Conservation (phyloP, 2,329 filamentous ascomycete genomes). For the Pseudopithomyces chartarum region DNA sequence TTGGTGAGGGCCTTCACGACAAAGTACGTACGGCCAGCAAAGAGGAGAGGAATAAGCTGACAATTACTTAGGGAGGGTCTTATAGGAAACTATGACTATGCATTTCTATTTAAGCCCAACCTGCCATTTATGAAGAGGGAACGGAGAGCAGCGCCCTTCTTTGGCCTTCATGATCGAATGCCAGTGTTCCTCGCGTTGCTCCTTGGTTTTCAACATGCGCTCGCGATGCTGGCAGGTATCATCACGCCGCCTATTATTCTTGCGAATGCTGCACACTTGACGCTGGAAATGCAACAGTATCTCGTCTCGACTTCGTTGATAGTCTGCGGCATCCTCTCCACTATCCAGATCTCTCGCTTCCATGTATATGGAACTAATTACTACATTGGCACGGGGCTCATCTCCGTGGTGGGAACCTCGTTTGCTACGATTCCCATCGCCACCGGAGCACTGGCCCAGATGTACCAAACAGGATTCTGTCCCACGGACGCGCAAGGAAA, state of each 20-base stretch:
- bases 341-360: constrained; percentile 78
- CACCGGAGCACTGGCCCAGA: constrained; percentile 72
- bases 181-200: constrained; percentile 75
- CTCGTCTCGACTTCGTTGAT: constrained; percentile 80
- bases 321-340: constrained; percentile 75
- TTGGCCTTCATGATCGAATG: constrained; percentile 80
- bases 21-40: constrained; percentile 42
- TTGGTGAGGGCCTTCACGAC: constrained; percentile 55
- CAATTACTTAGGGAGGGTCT: constrained; percentile 65
- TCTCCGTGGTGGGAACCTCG: constrained; percentile 79
- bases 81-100: constrained; percentile 88
- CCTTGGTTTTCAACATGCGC: constrained; percentile 77
- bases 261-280: constrained; percentile 67
- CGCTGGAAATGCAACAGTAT: constrained; percentile 68
- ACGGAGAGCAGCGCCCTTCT: constrained; percentile 72
- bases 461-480: constrained; percentile 76
- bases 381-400: constrained; percentile 68
- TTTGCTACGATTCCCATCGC: constrained; percentile 79
- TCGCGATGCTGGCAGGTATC: constrained; percentile 71
- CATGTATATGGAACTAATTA: constrained; percentile 74
- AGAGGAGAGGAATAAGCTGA: constrained; percentile 9
- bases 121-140: constrained; percentile 78
- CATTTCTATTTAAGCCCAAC: constrained; percentile 79
- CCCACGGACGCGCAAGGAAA: constrained; percentile 64
- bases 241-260: constrained; percentile 82